Evolutionary conservation across 495 filamentous ascomycete genomes (phyloP), one percentile per base, ranked within the genome.

Genomic region (Lentithecium fluviatile): DNA sequence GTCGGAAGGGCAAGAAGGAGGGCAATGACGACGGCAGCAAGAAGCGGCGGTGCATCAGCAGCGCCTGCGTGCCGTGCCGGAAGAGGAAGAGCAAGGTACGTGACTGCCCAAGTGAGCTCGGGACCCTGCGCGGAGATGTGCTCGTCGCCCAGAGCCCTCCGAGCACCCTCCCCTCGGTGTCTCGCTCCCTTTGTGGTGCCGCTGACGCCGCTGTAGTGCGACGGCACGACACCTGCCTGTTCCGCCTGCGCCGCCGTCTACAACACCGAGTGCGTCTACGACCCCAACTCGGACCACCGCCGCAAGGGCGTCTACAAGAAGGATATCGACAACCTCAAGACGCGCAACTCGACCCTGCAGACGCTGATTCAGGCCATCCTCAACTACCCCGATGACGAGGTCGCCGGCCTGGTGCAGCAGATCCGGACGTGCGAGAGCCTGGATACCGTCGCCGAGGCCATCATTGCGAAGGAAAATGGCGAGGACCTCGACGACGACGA

Each of bases 221-320:
- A 98, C 74, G 95, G 94, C 51, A 90, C 92, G 37, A 81, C 87
- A 2, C 94, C 94, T 3, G 90, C 89, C 64, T 98, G 94, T 69
- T 91, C 94, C 17, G 94, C 94, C 23, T 98, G 94, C 74, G 83
- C 90, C 23, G 95, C 90, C 46, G 95, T 98, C 40, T 98, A 98
- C 69, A 88, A 92, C 59, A 97, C 94, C 42, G 85, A 87, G 64
- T 91, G 91, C 74, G 79, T 95, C 50, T 98, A 97, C 78, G 95
- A 97, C 71, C 94, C 91, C 6, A 95, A 90, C 69, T 94, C 90
- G 55, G 94, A 98, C 73, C 91, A 96, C 70, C 88, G 94, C 46
- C 85, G 94, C 17, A 98, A 97, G 71, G 94, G 94, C 48, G 94
- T 97, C 10, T 97, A 96, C 73, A 92, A 91, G 73, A 90, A 96